phyloP scores from a whole-genome alignment of 169 alveolate species.

The Eimeria acervulina region DNA sequence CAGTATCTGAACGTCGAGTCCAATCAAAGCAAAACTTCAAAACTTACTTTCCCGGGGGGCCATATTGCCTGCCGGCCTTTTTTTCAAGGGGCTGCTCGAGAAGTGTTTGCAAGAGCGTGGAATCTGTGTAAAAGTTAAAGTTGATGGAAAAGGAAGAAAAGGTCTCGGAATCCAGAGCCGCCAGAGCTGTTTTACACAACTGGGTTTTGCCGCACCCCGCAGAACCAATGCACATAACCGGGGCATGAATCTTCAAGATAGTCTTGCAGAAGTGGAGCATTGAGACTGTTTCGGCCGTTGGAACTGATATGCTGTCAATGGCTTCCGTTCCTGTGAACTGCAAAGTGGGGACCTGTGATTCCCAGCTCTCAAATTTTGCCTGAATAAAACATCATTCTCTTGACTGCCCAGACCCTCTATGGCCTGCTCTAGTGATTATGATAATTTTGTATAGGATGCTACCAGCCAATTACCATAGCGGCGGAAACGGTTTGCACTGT shows the following conservation, averaged over 20 bases:
- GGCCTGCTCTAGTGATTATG: not conserved
- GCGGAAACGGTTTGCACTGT: not conserved
- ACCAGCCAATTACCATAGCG: not conserved
- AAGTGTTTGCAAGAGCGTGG: constrained; percentile 93
- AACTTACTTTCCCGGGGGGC: constrained; percentile 92
- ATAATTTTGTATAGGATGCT: not conserved
- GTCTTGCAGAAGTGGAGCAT: constrained; percentile 93
- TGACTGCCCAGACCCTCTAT: not conserved
- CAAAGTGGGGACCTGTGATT: constrained; percentile 64
- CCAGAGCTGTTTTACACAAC: constrained; percentile 92
- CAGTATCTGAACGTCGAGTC: not conserved
- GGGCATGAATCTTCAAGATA: constrained; percentile 91
- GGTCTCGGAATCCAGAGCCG: constrained; percentile 90
- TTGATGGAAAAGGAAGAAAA: constrained; percentile 91
- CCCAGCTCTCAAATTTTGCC: constrained; percentile 94
- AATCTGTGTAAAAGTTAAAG: constrained; percentile 97
- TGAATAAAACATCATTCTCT: not conserved
- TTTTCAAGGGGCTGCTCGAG: constrained; percentile 94
- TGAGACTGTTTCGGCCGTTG: constrained; percentile 95
- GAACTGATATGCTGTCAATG: constrained; percentile 93
- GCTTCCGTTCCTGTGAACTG: constrained; percentile 86
- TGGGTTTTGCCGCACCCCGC: constrained; percentile 98
- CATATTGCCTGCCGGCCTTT: constrained; percentile 97
- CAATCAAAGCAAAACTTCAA: not conserved
- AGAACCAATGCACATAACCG: constrained; percentile 95